A percentile compares a stretch with the other conserved stretches of the same genome.
These are phyloP conservation scores for Irpex rosettiformis DNA, from an alignment of 1,284 basidiomycete genomes.

Conservation along the genomic window DNA sequence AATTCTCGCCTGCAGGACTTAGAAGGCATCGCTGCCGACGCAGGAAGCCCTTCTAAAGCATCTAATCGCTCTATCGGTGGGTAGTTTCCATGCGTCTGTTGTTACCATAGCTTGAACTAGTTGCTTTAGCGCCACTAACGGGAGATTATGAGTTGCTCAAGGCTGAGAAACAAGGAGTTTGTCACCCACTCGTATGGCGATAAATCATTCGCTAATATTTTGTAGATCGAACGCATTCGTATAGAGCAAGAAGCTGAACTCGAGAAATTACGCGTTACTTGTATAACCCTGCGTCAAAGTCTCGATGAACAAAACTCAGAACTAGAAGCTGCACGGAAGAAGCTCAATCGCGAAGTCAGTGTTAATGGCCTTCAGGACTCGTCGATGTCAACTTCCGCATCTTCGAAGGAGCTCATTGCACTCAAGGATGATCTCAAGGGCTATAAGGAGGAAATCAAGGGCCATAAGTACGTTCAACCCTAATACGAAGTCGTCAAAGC, in stretches of 20 bases:
- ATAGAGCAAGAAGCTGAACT: slow-evolving; percentile 35
- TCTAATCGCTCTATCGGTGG: slow-evolving; percentile 40
- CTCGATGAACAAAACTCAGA: slow-evolving; percentile 48
- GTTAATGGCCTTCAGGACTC: slow-evolving; percentile 35
- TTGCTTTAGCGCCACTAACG: not conserved
- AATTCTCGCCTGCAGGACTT: slow-evolving; percentile 24
- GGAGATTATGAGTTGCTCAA: slow-evolving; percentile 14
- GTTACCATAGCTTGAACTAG: too few relatives aligned
- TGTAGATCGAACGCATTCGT: slow-evolving; percentile 31
- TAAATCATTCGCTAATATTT: not conserved
- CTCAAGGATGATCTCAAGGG: slow-evolving; percentile 51
- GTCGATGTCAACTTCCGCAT: slow-evolving; percentile 28
- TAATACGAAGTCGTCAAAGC: not conserved
- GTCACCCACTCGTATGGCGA: not conserved
- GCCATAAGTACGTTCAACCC: slow-evolving; percentile 69
- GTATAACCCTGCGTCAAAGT: slow-evolving; percentile 36
- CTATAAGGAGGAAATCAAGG: slow-evolving; percentile 64
- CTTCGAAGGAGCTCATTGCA: slow-evolving; percentile 22
- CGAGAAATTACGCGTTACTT: slow-evolving; percentile 30
- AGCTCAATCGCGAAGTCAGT: slow-evolving; percentile 49
- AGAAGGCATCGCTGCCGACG: slow-evolving; percentile 37
- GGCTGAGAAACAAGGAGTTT: slow-evolving; percentile 12
- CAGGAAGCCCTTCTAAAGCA: slow-evolving; percentile 31
- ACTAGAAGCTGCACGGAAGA: slow-evolving; percentile 56
- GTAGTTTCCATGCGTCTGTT: slow-evolving; percentile 18